A percentile compares a stretch with the other conserved stretches of the same genome.
phyloP scores from a whole-genome alignment of 345 rosid genomes.

The Citrus australasica region DNA sequence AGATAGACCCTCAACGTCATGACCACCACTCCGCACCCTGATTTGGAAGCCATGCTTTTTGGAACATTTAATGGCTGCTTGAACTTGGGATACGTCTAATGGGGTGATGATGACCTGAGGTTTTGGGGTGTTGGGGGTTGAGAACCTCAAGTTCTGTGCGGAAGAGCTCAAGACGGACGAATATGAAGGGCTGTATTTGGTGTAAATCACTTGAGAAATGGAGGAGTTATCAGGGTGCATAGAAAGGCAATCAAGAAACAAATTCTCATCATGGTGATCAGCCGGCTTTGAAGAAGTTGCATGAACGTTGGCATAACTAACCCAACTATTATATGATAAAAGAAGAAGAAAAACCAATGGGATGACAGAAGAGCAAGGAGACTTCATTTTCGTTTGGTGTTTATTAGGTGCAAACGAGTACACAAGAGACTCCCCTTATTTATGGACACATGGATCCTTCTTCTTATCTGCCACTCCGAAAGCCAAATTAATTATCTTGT shows the following conservation, averaged over 20 bases:
- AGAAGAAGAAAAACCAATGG: background rate
- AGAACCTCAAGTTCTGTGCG: slow-evolving; percentile 24
- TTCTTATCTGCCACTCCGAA: background rate
- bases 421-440: background rate
- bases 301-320: too few relatives aligned
- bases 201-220: slow-evolving; percentile 1
- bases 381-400: background rate
- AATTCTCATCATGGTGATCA: background rate
- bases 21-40: slow-evolving; percentile 13
- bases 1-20: slow-evolving; percentile 11
- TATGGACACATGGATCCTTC: background rate
- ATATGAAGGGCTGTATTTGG: background rate
- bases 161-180: slow-evolving; percentile 3
- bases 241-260: slow-evolving; percentile 1
- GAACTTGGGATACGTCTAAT: background rate
- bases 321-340: background rate
- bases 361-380: background rate
- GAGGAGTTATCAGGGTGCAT: background rate
- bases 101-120: slow-evolving; percentile 27
- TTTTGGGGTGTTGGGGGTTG: slow-evolving; percentile 19
- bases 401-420: background rate
- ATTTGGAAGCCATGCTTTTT: background rate
- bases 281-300: background rate
- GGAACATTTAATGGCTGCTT: slow-evolving; percentile 1
- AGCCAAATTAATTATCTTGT: too few relatives aligned